Evolutionary conservation across 2,329 filamentous ascomycete species (phyloP), one percentile per base, ranked within the genome.

Genomic region (Alternaria gansuensis): DNA sequence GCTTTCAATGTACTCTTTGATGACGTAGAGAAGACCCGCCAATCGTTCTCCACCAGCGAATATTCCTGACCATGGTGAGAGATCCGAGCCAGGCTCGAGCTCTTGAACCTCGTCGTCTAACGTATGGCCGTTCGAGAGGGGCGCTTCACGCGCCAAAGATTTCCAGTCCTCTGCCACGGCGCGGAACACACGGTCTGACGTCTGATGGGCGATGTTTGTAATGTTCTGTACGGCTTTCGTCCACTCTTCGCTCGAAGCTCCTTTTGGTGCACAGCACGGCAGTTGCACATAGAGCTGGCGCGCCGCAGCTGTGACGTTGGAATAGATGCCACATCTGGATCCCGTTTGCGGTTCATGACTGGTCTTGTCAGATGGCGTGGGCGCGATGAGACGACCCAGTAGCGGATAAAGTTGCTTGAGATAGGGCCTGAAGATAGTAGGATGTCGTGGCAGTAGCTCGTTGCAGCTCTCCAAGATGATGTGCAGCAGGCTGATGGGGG

Each of bases 131-230:
- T 73, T 75, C 3, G 57, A 45, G 5, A 69, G 60, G 2, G 74
- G 48, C 62, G 71, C 60, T 67, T 74, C 57, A 54, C 76, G 84
- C 31, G 84, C 81, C 2, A 83, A 82, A 0, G 92, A 87, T 67
- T 93, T 87, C 90, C 92, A 95, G 39, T 91, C 89, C 74, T 97
- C 93, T 10, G 90, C 79, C 0, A 97, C 84, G 9, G 89, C 88
- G 48, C 93, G 87, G 70, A 97, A 90, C 0, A 96, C 83, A 63
- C 88, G 85, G 69, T 96, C 90, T 40, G 90, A 87, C 1, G 91
- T 90, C 24, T 80, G 77, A 69, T 97, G 93, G 14, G 88, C 83
- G 36, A 86, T 84, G 36, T 83, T 82, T 24, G 96, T 80, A 10
- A 89, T 82, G 7, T 81, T 80, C 45, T 84, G 84, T 44, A 93